These are phyloP conservation scores for Penicillium sp. DNA, from an alignment of 2,329 filamentous ascomycete species.

Conservation along the genomic window DNA sequence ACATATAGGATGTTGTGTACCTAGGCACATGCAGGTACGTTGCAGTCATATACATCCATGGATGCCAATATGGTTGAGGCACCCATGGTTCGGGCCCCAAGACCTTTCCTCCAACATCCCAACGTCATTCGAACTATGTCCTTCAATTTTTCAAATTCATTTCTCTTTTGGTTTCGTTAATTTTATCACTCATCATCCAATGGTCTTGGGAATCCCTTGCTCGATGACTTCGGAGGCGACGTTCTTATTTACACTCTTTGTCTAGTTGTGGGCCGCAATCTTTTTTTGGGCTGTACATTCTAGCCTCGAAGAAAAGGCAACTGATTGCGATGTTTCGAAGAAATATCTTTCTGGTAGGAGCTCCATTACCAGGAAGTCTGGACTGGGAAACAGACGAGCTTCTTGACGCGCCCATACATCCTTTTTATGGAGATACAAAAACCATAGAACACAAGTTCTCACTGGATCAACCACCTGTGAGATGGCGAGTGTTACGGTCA, in stretches of 20 bases:
- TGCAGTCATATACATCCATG: too few relatives aligned
- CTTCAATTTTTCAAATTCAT: not conserved
- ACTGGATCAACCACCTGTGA: conserved; percentile 18
- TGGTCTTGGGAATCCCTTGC: not conserved
- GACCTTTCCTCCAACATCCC: not conserved
- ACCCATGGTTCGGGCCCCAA: not conserved
- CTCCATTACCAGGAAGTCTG: conserved; percentile 56
- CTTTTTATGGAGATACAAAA: conserved; percentile 24
- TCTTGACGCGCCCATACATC: conserved; percentile 46
- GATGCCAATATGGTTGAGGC: not conserved
- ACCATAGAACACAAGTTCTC: conserved; percentile 6
- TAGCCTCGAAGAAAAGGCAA: not conserved
- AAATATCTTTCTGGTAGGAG: conserved; percentile 58
- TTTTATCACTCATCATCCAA: not conserved
- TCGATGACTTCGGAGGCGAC: not conserved
- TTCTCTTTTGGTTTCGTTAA: not conserved
- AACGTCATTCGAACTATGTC: not conserved
- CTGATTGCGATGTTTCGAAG: conserved; percentile 29
- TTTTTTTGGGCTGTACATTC: not conserved
- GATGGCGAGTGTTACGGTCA: conserved; percentile 34
- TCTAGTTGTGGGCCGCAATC: not conserved
- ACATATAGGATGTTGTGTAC: too few relatives aligned
- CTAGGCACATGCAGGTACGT: too few relatives aligned
- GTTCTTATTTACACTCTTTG: not conserved
- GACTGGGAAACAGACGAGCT: conserved; percentile 56